phyloP scores from a whole-genome alignment of 345 rosid genomes.

The Lepidium africanum region DNA sequence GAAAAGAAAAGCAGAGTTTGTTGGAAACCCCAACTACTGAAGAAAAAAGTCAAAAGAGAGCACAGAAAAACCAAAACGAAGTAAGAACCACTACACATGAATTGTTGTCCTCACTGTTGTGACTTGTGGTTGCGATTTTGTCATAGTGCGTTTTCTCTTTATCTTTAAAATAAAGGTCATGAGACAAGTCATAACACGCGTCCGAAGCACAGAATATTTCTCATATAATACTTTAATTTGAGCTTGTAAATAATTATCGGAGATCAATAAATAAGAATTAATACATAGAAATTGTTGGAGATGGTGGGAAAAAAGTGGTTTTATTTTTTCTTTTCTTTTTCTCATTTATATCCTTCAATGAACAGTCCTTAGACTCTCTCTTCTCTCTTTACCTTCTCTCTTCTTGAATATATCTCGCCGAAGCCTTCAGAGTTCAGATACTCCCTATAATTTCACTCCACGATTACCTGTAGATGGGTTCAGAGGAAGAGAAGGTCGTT shows the following conservation, averaged over 20 bases:
- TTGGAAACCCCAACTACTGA: no score
- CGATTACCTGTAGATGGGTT: background rate
- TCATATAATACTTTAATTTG: background rate
- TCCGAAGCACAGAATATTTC: background rate
- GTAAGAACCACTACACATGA: background rate
- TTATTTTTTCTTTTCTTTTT: background rate
- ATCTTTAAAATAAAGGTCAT: background rate
- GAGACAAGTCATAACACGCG: background rate
- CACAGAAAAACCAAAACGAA: background rate
- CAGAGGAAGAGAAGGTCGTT: constrained; percentile 20
- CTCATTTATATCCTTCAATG: no score
- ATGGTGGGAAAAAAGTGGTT: background rate
- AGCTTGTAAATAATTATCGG: background rate
- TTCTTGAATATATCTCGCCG: background rate
- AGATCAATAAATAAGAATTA: background rate
- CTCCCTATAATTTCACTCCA: background rate
- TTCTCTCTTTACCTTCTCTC: background rate
- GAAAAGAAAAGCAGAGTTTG: no score
- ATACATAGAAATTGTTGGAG: background rate
- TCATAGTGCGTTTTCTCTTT: background rate
- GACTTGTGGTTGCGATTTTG: background rate
- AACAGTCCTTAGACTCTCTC: no score
- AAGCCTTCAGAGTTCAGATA: background rate
- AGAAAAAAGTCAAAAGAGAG: background rate
- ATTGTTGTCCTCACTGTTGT: background rate